A percentile compares a stretch with the other conserved stretches of the same genome.
These are phyloP conservation scores for Ogataea degrootiae DNA, from an alignment of 805 yeast species.

Conservation along the genomic window DNA sequence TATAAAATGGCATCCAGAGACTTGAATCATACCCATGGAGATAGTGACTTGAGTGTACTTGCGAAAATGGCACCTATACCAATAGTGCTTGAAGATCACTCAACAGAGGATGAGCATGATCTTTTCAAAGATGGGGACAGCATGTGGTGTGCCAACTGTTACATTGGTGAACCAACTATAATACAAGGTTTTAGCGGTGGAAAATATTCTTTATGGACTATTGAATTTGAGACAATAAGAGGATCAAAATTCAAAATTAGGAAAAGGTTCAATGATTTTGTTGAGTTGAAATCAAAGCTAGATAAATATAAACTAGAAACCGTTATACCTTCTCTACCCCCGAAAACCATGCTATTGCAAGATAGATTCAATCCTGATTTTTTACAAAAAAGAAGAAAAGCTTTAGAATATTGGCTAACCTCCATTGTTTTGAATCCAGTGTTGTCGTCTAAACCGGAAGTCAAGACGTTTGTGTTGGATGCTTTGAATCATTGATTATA, in stretches of 20 bases:
- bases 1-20: slow-evolving; percentile 3
- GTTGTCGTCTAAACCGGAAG: slow-evolving; percentile 32
- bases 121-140: slow-evolving; percentile 2
- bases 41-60: slow-evolving; percentile 8
- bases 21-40: slow-evolving; percentile 13
- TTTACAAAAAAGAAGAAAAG: slow-evolving; percentile 50
- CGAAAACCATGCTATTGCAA: slow-evolving; percentile 33
- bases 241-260: slow-evolving; percentile 42
- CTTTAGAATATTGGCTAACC: slow-evolving; percentile 57
- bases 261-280: slow-evolving; percentile 66
- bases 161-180: slow-evolving; percentile 30
- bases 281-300: slow-evolving; percentile 38
- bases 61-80: slow-evolving; percentile 35
- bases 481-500: neutral
- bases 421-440: slow-evolving; percentile 49
- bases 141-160: slow-evolving; percentile 27
- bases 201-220: slow-evolving; percentile 27
- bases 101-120: slow-evolving; percentile 5
- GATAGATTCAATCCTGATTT: slow-evolving; percentile 32
- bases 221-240: slow-evolving; percentile 22
- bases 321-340: slow-evolving; percentile 47
- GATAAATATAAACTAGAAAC: slow-evolving; percentile 34
- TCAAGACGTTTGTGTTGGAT: slow-evolving; percentile 35
- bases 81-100: slow-evolving; percentile 33
- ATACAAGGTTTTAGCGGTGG: slow-evolving; percentile 25